Conservation (phyloP, 2,329 filamentous ascomycete species). For the Penicillium freii region DNA sequence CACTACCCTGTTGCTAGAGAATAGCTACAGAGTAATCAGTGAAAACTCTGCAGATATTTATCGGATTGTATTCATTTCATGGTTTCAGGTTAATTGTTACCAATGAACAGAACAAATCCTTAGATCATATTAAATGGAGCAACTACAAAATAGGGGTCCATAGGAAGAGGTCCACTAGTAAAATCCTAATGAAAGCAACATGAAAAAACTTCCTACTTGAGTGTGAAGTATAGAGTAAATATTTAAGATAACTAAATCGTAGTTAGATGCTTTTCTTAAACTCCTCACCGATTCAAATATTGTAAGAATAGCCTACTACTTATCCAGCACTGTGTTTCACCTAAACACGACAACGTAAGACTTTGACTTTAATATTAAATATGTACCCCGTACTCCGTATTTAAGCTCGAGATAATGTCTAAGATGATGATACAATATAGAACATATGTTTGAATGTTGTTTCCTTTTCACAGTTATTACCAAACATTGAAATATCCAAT, state of each 20-base stretch:
- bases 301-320: background rate
- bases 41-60: background rate
- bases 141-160: background rate
- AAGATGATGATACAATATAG: background rate
- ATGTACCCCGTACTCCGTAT: background rate
- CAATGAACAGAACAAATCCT: background rate
- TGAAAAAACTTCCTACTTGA: background rate
- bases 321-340: background rate
- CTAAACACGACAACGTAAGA: background rate
- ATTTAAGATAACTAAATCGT: too few species aligned
- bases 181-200: background rate
- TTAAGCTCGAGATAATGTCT: background rate
- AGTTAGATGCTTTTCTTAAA: background rate
- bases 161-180: background rate
- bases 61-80: background rate
- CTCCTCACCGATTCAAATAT: background rate
- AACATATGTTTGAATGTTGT: background rate
- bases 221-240: background rate
- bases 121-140: background rate
- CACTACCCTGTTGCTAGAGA: background rate
- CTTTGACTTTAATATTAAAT: background rate
- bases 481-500: too few species aligned
- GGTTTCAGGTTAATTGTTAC: conserved; percentile 3
- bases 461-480: too few species aligned
- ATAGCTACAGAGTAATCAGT: background rate